These are phyloP conservation scores for Leccinum huronense DNA, from an alignment of 1,284 basidiomycete species.

Conservation along the genomic window DNA sequence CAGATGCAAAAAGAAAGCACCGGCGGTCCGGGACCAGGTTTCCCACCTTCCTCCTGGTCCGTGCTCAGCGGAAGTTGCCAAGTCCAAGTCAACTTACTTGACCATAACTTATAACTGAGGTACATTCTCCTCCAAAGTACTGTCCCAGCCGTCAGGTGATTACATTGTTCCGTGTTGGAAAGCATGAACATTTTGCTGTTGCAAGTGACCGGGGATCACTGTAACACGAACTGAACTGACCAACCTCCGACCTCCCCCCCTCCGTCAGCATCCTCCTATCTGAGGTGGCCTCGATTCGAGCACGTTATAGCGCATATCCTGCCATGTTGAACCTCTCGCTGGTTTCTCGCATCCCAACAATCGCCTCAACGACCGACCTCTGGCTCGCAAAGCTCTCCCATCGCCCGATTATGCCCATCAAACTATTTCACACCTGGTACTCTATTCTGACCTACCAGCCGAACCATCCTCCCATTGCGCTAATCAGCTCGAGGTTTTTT, in stretches of 20 bases:
- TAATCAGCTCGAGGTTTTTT: not conserved
- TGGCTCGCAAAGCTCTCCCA: not conserved
- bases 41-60: not conserved
- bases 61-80: not conserved
- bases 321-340: not conserved
- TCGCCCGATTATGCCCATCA: not conserved
- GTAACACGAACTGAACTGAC: not conserved
- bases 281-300: not conserved
- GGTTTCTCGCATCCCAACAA: not conserved
- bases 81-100: no score
- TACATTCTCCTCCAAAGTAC: no score
- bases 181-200: no score
- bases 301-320: not conserved
- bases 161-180: no score
- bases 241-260: not conserved
- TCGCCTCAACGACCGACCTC: not conserved
- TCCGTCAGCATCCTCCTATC: not conserved
- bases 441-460: not conserved
- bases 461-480: not conserved
- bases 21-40: not conserved
- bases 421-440: not conserved
- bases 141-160: no score
- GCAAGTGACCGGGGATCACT: no score
- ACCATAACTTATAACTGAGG: no score
- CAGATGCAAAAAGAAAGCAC: not conserved